Percentiles rank a stretch among this genome's conserved stretches.
These are phyloP conservation scores for Scenedesmus sp. DNA, from an alignment of 163 green algal species.

Conservation along the genomic window DNA sequence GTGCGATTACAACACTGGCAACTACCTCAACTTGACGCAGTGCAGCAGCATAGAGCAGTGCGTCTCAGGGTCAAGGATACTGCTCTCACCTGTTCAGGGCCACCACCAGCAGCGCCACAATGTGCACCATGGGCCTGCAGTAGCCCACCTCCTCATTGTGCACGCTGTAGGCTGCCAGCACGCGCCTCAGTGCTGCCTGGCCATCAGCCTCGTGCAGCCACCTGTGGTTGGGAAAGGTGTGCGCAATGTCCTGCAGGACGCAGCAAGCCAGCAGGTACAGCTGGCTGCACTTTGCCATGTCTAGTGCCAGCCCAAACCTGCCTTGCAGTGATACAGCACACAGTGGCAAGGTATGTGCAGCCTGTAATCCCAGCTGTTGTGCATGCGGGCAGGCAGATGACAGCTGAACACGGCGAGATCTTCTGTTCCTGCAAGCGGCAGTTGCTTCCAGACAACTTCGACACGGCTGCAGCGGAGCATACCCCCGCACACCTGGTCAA, in stretches of 20 bases:
- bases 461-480: background rate
- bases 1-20: background rate
- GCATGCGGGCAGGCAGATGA: background rate
- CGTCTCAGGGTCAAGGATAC: background rate
- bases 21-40: background rate
- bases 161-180: conserved; percentile 83
- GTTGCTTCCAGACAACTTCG: background rate
- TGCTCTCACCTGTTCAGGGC: conserved; percentile 57
- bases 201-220: conserved; percentile 79
- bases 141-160: conserved; percentile 91
- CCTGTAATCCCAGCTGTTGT: background rate
- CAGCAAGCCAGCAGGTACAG: background rate
- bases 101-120: conserved; percentile 91
- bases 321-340: background rate
- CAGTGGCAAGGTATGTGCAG: too few relatives aligned
- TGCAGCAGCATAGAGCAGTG: background rate
- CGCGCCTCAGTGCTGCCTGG: conserved; percentile 71
- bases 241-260: conserved; percentile 76
- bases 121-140: conserved; percentile 95
- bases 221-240: conserved; percentile 85
- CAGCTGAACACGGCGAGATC: background rate
- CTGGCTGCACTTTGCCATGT: background rate
- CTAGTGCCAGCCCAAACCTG: background rate
- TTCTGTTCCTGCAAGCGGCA: background rate
- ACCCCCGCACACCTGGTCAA: conserved; percentile 77